A percentile compares a stretch with the other conserved stretches of the same genome.
These are phyloP conservation scores for Aspergillus sojae DNA, from an alignment of 2,329 filamentous ascomycete species.

Conservation along the genomic window DNA sequence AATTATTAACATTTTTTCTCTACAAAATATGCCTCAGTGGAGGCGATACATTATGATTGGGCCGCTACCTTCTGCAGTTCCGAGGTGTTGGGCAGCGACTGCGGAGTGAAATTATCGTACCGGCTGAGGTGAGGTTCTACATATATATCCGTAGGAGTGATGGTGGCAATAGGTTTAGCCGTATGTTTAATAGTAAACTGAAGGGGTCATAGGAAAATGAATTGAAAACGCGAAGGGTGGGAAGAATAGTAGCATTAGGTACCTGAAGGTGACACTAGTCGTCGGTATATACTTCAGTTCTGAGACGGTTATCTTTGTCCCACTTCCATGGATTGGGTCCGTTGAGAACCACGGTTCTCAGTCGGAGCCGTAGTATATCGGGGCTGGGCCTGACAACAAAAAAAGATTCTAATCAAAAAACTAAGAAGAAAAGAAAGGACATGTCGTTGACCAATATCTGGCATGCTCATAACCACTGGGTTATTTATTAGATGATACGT, in stretches of 20 bases:
- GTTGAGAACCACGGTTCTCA: slow-evolving; percentile 2
- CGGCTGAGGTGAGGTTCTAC: neutral
- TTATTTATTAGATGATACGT: slow-evolving; percentile 1
- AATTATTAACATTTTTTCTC: neutral
- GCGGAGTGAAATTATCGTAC: slow-evolving; percentile 3
- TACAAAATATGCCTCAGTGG: slow-evolving; percentile 6
- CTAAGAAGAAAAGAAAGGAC: neutral
- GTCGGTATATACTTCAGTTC: neutral
- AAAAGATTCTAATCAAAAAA: neutral
- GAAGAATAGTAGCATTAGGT: neutral
- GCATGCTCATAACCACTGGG: neutral
- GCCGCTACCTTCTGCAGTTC: slow-evolving; percentile 5
- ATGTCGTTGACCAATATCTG: neutral
- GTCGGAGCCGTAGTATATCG: neutral
- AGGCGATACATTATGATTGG: slow-evolving; percentile 8
- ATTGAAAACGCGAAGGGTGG: neutral
- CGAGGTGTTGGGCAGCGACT: slow-evolving; percentile 8
- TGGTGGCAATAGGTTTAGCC: neutral
- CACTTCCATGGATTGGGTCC: slow-evolving; percentile 3
- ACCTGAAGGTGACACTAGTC: slow-evolving; percentile 2
- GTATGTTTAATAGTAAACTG: neutral
- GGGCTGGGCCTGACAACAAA: neutral
- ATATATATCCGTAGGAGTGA: neutral
- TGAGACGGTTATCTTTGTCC: neutral
- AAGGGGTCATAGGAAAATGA: neutral